Base-by-base conservation (phyloP, 179 eudicot species). In the Camellia oleifera region DNA sequence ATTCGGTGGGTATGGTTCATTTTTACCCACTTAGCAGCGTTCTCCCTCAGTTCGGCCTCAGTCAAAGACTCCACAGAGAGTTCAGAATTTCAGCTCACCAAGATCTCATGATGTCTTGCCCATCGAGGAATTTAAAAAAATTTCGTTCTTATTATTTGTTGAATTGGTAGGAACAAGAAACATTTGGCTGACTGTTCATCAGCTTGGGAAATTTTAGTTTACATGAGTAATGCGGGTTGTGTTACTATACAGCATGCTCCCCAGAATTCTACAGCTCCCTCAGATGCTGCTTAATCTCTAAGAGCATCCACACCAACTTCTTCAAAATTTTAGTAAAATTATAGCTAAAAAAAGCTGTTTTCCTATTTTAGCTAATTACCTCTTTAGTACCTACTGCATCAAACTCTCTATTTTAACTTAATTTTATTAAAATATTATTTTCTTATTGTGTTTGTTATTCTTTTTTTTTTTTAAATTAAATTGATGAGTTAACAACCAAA, bases 1-100 rank as follows among this genome's bases (percentile, higher is more conserved):
- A 77, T 92, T 69, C 84, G 93, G 91, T 63, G 88, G 89, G 6
- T 90, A 92, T 80, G 96, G 96, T 75, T 92, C 93, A 2, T 92
- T 92, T 83, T 87, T 92, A 76, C 94, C 92, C 71, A 81, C 79
- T 26, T 74, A 88, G 77, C 88, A 82, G 73, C 89, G 87, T 15
- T 83, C 88, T 53, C 88, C 93, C 57, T 77, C 84, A 32, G 50
- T 73, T 75, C 60, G 68, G 78, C 64, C 86, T 74, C 86, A 86
- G 44, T 86, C 88, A 80, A 83, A 74, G 68, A 76, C 83, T 82
- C 84, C 87, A 56, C 78, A n/a, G 50, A 75, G 66, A 76, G 72
- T 76, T 79, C 90, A 87, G 69, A 83, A 53, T 71, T 40, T 54
- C 63, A 75, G 74, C 83, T 76, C 80, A 9, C 79, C 81, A 70